Evolutionary conservation across 176 grass and related monocot species (phyloP), one percentile per base, ranked within the genome.

Genomic region (Carex pumila): DNA sequence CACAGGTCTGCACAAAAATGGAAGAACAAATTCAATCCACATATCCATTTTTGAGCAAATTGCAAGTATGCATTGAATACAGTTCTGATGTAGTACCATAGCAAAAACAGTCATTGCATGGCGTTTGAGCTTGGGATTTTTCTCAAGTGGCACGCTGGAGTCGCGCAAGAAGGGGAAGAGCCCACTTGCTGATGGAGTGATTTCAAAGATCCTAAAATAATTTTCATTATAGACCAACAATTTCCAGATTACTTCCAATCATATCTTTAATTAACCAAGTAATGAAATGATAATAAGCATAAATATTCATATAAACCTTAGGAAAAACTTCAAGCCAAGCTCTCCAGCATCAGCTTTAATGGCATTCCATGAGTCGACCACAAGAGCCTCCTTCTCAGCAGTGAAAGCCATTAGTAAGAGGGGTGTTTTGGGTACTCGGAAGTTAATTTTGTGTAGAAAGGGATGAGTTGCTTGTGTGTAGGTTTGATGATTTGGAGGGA

Each of bases 91-190:
- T 32, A 36, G 77, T 88, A 88, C 87, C 87, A 85, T 85, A 32
- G 87, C 64, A 61, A 89, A 85, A 61, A 89, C 87, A 36, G 75
- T 25, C 64, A 89, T 65, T 1, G 75, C 87, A 37, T 89, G 87
- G 7, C 74, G 41, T 25, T 89, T 89, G 55, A 89, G 87, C 76
- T 89, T 89, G 0, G 83, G 87, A 83, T 89, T 89, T 55, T 85
- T 81, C 10, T 85, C 75, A 21, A 89, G 74, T 3, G 87, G 75
- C 54, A 81, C 64, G 19, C 79, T 62, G 4, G 87, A 74, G 56
- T 89, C 87, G 4, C 76, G 75, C 32, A 89, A 82, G 22, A 89
- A 89, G 12, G 82, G 80, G 74, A 89, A 89, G 15, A 89, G 61
- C 12, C 70, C 75, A 13, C 75, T 81, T 43, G 87, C 87, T 13